These are phyloP conservation scores for Clonostachys chloroleuca DNA, from an alignment of 2,329 filamentous ascomycete species.

Conservation along the genomic window DNA sequence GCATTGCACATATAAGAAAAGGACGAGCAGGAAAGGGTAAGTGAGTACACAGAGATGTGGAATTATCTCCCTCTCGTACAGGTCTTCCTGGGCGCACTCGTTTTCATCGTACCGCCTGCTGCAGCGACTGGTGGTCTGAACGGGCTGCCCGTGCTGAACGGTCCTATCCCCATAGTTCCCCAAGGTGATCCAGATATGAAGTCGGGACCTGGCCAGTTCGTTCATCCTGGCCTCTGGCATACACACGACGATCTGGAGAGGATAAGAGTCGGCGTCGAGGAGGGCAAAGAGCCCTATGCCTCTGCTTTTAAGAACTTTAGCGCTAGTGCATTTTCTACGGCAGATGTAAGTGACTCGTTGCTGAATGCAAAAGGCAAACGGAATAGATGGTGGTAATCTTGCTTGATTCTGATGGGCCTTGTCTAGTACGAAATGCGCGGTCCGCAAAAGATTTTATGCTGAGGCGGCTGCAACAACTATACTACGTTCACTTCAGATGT, in stretches of 20 bases:
- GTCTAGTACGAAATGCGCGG: conserved; percentile 17
- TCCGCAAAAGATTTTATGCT: conserved; percentile 19
- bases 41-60: no score
- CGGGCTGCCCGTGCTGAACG: background rate
- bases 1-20: no score
- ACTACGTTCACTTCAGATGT: conserved; percentile 24
- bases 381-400: no score
- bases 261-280: conserved; percentile 14
- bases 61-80: no score
- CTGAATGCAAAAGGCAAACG: background rate
- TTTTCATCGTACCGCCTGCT: no score
- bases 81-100: no score
- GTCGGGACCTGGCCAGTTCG: conserved; percentile 9
- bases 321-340: conserved; percentile 3
- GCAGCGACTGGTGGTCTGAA: no score
- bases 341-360: background rate
- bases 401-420: no score
- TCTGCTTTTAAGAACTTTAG: conserved; percentile 9
- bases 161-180: background rate
- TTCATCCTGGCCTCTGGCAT: conserved; percentile 23
- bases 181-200: background rate
- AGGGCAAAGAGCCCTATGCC: conserved; percentile 1
- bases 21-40: no score
- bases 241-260: conserved; percentile 22
- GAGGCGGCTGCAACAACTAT: conserved; percentile 26